phyloP scores from a whole-genome alignment of 2,329 filamentous ascomycete species.

The Nemania diffusa region DNA sequence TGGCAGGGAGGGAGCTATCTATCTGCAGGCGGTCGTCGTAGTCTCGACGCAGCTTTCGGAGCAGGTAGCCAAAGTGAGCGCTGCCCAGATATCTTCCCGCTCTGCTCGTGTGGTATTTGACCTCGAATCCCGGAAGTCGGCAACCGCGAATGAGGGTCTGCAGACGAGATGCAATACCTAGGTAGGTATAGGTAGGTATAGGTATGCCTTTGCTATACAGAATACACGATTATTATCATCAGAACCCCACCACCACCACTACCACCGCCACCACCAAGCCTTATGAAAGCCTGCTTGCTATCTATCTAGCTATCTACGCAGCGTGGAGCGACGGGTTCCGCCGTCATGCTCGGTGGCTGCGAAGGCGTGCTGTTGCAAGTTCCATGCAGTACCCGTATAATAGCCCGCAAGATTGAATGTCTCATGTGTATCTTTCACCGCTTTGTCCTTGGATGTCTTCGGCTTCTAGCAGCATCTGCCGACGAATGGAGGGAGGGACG shows the following conservation, averaged over 20 bases:
- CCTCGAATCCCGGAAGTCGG: conserved; percentile 20
- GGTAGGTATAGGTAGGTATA: neutral
- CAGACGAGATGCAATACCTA: conserved; percentile 13
- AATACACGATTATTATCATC: neutral
- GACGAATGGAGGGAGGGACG: neutral
- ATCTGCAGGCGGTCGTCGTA: neutral
- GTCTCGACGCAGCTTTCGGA: conserved; percentile 21
- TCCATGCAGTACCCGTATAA: conserved; percentile 16
- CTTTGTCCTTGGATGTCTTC: neutral
- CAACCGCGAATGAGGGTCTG: conserved; percentile 18
- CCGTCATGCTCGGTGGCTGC: neutral
- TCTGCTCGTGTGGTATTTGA: neutral
- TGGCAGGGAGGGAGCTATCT: neutral
- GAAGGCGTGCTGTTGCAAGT: conserved; percentile 3
- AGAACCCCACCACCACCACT: neutral
- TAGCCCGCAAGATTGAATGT: neutral
- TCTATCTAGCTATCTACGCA: no score
- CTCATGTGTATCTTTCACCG: conserved; percentile 16
- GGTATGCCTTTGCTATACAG: neutral
- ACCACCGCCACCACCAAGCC: neutral
- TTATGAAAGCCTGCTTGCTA: neutral
- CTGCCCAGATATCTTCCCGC: neutral
- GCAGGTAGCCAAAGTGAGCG: neutral
- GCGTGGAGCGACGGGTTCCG: neutral
- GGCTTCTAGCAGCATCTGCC: neutral